A percentile compares a stretch with the other conserved stretches of the same genome.
phyloP scores from a whole-genome alignment of 1,284 basidiomycete genomes.

The Ganoderma leucocontextum region DNA sequence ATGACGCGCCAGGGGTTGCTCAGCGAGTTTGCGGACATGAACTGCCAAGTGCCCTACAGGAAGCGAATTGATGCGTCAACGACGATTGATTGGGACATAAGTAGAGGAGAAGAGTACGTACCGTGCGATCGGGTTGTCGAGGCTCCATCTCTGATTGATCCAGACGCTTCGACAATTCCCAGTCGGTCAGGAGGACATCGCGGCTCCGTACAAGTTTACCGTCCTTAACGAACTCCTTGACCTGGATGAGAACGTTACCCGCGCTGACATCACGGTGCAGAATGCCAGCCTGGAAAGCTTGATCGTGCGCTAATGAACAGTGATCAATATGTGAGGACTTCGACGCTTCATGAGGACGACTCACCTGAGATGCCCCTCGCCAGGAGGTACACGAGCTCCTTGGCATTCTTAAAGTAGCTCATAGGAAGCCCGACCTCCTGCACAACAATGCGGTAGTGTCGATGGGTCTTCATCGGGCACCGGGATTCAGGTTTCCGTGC shows the following conservation, averaged over 20 bases:
- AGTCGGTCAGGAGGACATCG: constrained; percentile 19
- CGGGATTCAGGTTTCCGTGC: not conserved
- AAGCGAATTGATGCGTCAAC: not conserved
- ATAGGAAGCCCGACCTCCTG: constrained; percentile 33
- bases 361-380: not conserved
- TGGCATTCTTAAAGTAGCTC: constrained; percentile 5
- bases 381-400: not conserved
- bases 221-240: not conserved
- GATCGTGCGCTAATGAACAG: constrained; percentile 16
- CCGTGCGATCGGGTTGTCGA: constrained; percentile 19
- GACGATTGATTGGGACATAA: not conserved
- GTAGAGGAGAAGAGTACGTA: not conserved
- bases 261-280: constrained; percentile 27
- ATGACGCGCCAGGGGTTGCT: constrained; percentile 1
- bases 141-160: not conserved
- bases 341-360: not conserved
- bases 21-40: constrained; percentile 18
- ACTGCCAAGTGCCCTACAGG: constrained; percentile 30
- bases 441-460: constrained; percentile 30
- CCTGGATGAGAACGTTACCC: constrained; percentile 21
- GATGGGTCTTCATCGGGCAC: constrained; percentile 15
- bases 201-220: not conserved
- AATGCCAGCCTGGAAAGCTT: constrained; percentile 15
- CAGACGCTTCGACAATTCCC: constrained; percentile 24
- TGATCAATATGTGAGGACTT: not conserved